A percentile compares a stretch with the other conserved stretches of the same genome.
These are phyloP conservation scores for Polyrhizophydium stewartii DNA, from an alignment of 371 early-diverging fungal species.

Conservation along the genomic window DNA sequence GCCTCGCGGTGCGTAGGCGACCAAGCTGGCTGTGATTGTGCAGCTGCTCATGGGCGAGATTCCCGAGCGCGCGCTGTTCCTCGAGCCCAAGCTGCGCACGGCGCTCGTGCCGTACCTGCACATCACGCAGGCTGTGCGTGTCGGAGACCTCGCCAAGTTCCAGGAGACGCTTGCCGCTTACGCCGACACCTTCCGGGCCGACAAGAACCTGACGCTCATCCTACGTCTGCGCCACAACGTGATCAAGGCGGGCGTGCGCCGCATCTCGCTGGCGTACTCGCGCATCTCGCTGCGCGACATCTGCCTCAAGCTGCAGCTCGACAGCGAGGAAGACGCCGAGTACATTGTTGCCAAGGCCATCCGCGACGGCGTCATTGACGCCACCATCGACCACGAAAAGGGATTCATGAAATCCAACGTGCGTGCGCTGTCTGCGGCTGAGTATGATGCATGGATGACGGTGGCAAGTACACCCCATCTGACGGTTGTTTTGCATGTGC, in stretches of 20 bases:
- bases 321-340: constrained; percentile 96
- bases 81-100: constrained; percentile 76
- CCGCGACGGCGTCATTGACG: constrained; percentile 96
- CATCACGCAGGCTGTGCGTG: constrained; percentile 92
- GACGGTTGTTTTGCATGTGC: constrained; percentile 4
- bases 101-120: constrained; percentile 86
- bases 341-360: constrained; percentile 98
- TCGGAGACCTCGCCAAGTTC: constrained; percentile 91
- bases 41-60: constrained; percentile 97
- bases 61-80: constrained; percentile 89
- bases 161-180: constrained; percentile 79
- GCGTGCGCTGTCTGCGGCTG: not conserved
- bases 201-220: constrained; percentile 87
- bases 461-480: too few relatives aligned
- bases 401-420: constrained; percentile 89
- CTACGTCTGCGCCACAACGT: constrained; percentile 91
- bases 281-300: constrained; percentile 95
- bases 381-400: constrained; percentile 86
- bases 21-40: constrained; percentile 93
- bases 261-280: constrained; percentile 92
- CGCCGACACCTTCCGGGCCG: constrained; percentile 70
- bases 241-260: constrained; percentile 96
- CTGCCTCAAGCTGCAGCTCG: constrained; percentile 91
- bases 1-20: constrained; percentile 43
- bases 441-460: not conserved